A percentile compares a stretch with the other conserved stretches of the same genome.
Evolutionary conservation across 257 asterid genomes (phyloP).

Genomic region (Fraxinus anomala): DNA sequence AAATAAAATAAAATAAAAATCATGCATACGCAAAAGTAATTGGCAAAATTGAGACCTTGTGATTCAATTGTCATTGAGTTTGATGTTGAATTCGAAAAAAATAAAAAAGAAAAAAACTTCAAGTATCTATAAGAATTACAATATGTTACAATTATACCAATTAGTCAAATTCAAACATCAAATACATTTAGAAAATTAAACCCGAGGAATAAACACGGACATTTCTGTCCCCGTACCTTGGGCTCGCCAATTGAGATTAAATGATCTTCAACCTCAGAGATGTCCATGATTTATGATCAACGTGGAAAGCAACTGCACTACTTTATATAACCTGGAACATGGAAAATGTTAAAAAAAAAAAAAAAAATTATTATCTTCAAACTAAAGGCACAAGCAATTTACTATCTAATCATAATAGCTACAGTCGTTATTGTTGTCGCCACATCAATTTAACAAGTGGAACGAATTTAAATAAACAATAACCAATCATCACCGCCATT

Average conservation of each 20-base stretch:
- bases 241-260: slow-evolving; percentile 85
- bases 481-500: slow-evolving; percentile 26
- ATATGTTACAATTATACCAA: slow-evolving; percentile 14
- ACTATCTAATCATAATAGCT: slow-evolving; percentile 24
- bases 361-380: background rate
- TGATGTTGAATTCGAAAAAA: slow-evolving; percentile 8
- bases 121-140: background rate
- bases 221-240: slow-evolving; percentile 53
- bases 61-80: background rate
- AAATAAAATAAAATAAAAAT: no score
- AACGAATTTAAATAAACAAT: slow-evolving; percentile 28
- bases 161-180: slow-evolving; percentile 6
- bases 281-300: slow-evolving; percentile 53
- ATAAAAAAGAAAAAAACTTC: background rate
- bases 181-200: slow-evolving; percentile 7
- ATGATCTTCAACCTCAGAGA: slow-evolving; percentile 72
- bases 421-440: slow-evolving; percentile 16
- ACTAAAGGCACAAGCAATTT: slow-evolving; percentile 19
- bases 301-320: slow-evolving; percentile 19
- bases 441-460: slow-evolving; percentile 26
- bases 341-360: background rate
- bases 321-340: slow-evolving; percentile 43
- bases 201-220: slow-evolving; percentile 10
- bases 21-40: background rate
- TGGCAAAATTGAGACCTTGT: background rate